Conservation (phyloP, 106 monocot species). For the Allium fistulosum region DNA sequence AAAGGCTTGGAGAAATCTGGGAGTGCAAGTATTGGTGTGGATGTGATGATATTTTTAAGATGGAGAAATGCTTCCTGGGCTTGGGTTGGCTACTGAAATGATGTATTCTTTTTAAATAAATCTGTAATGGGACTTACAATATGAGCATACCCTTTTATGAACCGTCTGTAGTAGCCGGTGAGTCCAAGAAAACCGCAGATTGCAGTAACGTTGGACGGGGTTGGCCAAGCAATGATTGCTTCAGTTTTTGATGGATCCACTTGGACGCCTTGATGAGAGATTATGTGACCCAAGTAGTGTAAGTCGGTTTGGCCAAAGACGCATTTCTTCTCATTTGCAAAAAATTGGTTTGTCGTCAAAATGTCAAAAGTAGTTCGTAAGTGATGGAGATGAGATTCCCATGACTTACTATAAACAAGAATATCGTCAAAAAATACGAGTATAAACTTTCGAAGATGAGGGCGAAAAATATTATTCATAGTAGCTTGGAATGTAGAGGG, state of each 20-base stretch:
- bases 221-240: not conserved
- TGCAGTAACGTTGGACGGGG: not conserved
- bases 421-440: constrained; percentile 5
- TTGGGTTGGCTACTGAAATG: not conserved
- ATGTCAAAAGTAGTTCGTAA: not conserved
- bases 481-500: not conserved
- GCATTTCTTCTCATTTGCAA: not conserved
- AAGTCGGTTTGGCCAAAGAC: not conserved
- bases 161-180: not conserved
- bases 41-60: not conserved
- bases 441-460: not conserved
- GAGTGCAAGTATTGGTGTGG: not conserved
- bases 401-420: not conserved
- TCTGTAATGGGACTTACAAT: too few relatives aligned
- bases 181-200: not conserved
- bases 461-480: not conserved
- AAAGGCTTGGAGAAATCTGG: not conserved
- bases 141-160: not conserved
- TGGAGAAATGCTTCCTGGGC: not conserved
- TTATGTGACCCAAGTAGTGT: not conserved
- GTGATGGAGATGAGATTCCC: not conserved
- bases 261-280: not conserved
- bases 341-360: not conserved
- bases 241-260: not conserved
- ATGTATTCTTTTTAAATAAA: not conserved